Evolutionary conservation across 345 rosid species (phyloP), one percentile per base, ranked within the genome.

Genomic region (Arabidopsis arenosa): DNA sequence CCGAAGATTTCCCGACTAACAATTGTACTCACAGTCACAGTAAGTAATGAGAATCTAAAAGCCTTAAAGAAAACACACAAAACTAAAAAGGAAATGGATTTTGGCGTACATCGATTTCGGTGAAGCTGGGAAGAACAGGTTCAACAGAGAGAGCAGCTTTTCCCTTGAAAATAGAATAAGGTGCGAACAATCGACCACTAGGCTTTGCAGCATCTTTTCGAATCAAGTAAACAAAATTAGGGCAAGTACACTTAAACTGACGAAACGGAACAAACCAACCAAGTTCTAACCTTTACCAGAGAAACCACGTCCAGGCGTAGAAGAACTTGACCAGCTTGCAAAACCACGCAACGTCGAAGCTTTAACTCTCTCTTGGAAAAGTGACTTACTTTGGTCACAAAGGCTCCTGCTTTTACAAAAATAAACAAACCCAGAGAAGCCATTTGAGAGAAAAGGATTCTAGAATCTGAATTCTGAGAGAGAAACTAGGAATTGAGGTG

Each of bases 121-220:
- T 53, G 71, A 95, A 92, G 73, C 87, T 86, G 9, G 97, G 99
- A 5, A 85, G 86, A 72, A 85, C 66, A 21, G 99, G 99, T 60
- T 79, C 47, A 60, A 90, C 84, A 77, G 91, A 87, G 68, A 95
- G 84, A 4, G 97, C 92, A 80, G 96, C 96, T 82, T 87, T 92
- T 13, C 98, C 99, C 83, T 95, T 95, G 87, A 77, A 92, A 36
- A 92, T 52, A 55, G 89, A 68, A 77, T 85, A 92, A 3, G 93
- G 88, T 52, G 97, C 97, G 73, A 80, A 89, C 48, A 90, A 70
- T n/a, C 92, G 82, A 78, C 79, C 85, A 48, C 72, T 68, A 58
- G 70, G 75, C 28, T 60, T 83, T 43, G 81, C 79, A 55, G 66
- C 73, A 70, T 41, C 66, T 71, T 73, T 47, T 18, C 39, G 73